Base-by-base conservation (phyloP, 805 yeast genomes). In the Wickerhamomyces chambardii region DNA sequence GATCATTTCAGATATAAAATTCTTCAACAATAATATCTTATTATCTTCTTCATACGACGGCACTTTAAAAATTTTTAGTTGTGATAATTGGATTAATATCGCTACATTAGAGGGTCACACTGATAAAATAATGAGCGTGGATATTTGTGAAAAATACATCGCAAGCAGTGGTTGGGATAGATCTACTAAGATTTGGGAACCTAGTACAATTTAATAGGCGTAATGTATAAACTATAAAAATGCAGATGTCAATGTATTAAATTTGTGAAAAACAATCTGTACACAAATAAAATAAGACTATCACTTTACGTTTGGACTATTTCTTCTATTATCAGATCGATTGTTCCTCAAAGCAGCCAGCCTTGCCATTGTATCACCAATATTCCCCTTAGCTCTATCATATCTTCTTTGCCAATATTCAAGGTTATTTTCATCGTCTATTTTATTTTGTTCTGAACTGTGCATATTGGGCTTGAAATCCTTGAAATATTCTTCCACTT, bases 131-230 rank as follows among this genome's bases (percentile, higher is more conserved):
- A 74, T 87, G 79, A 61, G 78, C 37, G 69, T 82, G 32, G 95
- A 83, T 49, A 47, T 80, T 1, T 51, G 66, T 36, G 69, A 68
- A 7, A 46, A 58, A 7, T 48, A 39, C 25, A 56, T 87, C 2
- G 68, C 73, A 1, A 71, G 81, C 31, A 70, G 84, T 33, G 89
- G 95, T 16, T 87, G 95, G 95, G 95, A 87, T 52, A 67, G 92
- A 36, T 66, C 84, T 6, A 66, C 86, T 4, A 83, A 82, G 50
- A 36, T 83, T 30, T 83, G 86, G 86, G 37, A 46, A 31, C 18
- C 10, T 8, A 8, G 22, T 19, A 8, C 10, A 50, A 36, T 82
- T 28, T 81, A 84, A 83, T 14, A 45, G 28, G 29, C 29, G 21
- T 24, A 40, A 43, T 39, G 39, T 9, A 24, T 33, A 28, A 45